Evolutionary conservation across 805 yeast genomes (phyloP), one percentile per base, ranked within the genome.

Genomic region (Yamadazyma akitaensis): DNA sequence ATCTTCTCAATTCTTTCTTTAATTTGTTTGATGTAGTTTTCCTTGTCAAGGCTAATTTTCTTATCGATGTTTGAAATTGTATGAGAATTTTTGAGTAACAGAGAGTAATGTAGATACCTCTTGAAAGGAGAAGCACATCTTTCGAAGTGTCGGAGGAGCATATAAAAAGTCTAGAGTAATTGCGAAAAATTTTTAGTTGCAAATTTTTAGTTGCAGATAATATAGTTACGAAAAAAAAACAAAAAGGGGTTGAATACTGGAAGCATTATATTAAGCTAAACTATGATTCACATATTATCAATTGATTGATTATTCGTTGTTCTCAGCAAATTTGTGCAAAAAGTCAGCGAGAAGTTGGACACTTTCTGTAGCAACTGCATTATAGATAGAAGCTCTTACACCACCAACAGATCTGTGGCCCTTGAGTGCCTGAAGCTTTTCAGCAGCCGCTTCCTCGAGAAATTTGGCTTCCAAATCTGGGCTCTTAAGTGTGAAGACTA

Each of bases 391-490:
- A 13, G 95, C 91, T 67, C 99, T 84, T 68, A 94, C 85, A 26
- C 99, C 99, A 43, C 98, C 98, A 37, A 92, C 98, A 3, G 96
- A 88, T 64, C 98, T 81, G 68, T 92, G 98, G 36, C 99, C 98
- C 68, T 90, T 88, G 59, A 92, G 76, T 6, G 97, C 98, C 5
- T 82, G 71, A 51, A 94, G 73, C 1, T 79, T 76, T 47, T 54
- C 61, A 24, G 64, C 77, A 19, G 72, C 76, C 2, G 97, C 96
- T 40, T 75, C 82, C 50, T 79, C 71, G 50, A 92, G 59, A 68
- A 94, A 94, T 49, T 77, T 68, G 5, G 77, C 74, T 59, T 91
- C 97, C 43, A 80, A 64, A 2, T 77, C 88, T 3, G 77, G 81
- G 43, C 73, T 77, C 19, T 77, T 74, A 40, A 90, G 65, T 10